Base-by-base conservation (phyloP, 208 protist genomes). In the Wallacemonas rigidus region DNA sequence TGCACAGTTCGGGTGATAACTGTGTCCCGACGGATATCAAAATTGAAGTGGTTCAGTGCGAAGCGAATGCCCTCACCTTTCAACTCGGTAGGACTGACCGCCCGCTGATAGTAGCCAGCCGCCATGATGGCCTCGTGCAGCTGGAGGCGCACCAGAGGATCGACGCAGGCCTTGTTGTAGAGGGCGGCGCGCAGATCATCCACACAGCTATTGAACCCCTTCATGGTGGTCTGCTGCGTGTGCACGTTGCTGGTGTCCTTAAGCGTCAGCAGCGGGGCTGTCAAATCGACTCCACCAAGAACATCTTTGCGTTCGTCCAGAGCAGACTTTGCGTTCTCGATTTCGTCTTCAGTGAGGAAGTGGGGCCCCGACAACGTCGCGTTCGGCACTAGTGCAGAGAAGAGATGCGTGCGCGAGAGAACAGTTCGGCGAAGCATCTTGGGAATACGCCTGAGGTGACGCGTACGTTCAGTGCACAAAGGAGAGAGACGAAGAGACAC, bases 71-170 rank as follows among this genome's bases (percentile, higher is more conserved):
- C 72, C 74, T 95, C 90, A 17, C 89, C 90, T 45, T 92, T 83
- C 6, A 95, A 79, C 40, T 86, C 78, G n/a, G 71, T 94, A 1
- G 74, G 57, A 61, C 72, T 89, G 36, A 87, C 83, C 14, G 79
- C 77, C 7, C 90, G 81, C 50, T 87, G 78, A 72, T 97, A 95
- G 74, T 92, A 97, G 41, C 92, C 92, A 2, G 86, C 85, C 8
- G 86, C 92, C 92, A 97, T 97, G 69, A 97, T 90, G n/a, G 83
- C 83, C 64, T 97, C 90, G 65, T 97, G 92, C 3, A 97, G 60
- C 72, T 94, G 83, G 26, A 95, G 75, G 8, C 92, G 90, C 9
- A 80, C 75, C 17, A 83, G 80, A 17, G 90, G 83, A 68, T 97
- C 83, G 6, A 17, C 77, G 51, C 65, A 77, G 50, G 77, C 69